A percentile compares a stretch with the other conserved stretches of the same genome.
Evolutionary conservation across 2,329 filamentous ascomycete genomes (phyloP).

Genomic region (Fonsecaea multimorphosa): DNA sequence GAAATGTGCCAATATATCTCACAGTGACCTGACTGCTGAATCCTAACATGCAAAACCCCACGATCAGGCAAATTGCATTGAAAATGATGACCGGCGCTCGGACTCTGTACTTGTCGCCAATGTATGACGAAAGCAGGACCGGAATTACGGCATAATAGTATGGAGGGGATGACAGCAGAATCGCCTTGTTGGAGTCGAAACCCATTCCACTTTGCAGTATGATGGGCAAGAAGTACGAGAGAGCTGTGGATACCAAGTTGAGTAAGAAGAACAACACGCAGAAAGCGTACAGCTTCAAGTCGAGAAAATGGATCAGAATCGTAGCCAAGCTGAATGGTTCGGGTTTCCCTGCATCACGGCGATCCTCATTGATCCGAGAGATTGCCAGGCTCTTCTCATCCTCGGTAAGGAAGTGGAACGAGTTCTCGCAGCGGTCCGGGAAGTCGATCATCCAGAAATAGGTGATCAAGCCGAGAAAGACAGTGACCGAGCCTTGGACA

Average conservation of each 20-base stretch:
- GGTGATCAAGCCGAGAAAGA: slow-evolving; percentile 63
- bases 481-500: slow-evolving; percentile 68
- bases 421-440: slow-evolving; percentile 64
- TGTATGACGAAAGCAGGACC: slow-evolving; percentile 65
- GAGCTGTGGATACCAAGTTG: slow-evolving; percentile 69
- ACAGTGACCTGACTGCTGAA: slow-evolving; percentile 64
- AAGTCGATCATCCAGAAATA: slow-evolving; percentile 77
- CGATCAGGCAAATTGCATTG: slow-evolving; percentile 67
- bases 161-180: slow-evolving; percentile 69
- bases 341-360: slow-evolving; percentile 62
- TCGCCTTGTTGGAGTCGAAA: slow-evolving; percentile 59
- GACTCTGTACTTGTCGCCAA: slow-evolving; percentile 66
- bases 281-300: slow-evolving; percentile 35
- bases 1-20: slow-evolving; percentile 68
- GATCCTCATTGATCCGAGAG: slow-evolving; percentile 64
- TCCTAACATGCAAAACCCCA: slow-evolving; percentile 70
- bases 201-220: slow-evolving; percentile 61
- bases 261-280: slow-evolving; percentile 63
- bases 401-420: slow-evolving; percentile 63
- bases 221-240: slow-evolving; percentile 70
- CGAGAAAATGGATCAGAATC: slow-evolving; percentile 68
- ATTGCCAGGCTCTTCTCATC: slow-evolving; percentile 64
- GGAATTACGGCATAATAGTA: slow-evolving; percentile 72
- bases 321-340: slow-evolving; percentile 63
- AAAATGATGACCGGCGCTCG: slow-evolving; percentile 69